Percentiles rank a stretch among this genome's conserved stretches.
Evolutionary conservation across 2,329 filamentous ascomycete genomes (phyloP).

Genomic region (Xylariales sp.): DNA sequence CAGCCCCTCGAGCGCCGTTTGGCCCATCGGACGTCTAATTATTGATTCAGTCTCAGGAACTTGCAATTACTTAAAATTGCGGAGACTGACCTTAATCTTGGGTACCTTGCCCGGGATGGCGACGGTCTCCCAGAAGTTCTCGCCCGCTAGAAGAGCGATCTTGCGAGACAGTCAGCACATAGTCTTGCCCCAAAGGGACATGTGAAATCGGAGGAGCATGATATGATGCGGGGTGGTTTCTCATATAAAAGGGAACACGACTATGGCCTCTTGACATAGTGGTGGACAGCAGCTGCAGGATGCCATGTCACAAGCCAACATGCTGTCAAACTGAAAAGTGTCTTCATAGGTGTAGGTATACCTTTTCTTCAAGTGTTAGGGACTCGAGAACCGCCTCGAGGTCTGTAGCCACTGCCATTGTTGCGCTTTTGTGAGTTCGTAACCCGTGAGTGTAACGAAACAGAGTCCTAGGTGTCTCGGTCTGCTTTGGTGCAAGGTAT

Average conservation of each 20-base stretch:
- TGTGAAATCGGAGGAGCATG: no score
- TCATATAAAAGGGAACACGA: not conserved
- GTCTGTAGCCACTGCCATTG: conserved; percentile 6
- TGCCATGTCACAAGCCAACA: no score
- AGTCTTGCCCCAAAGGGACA: no score
- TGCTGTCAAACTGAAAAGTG: no score
- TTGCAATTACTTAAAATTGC: not conserved
- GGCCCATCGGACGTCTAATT: conserved; percentile 23
- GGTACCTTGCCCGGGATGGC: conserved; percentile 10
- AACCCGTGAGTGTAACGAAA: no score
- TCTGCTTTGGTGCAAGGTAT: no score
- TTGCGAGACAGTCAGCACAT: not conserved
- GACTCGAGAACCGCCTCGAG: conserved; percentile 11
- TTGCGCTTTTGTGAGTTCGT: not conserved
- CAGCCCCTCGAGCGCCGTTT: conserved; percentile 30
- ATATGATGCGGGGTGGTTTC: not conserved
- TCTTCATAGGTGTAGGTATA: not conserved
- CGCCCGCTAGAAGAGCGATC: conserved; percentile 10
- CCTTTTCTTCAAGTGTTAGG: conserved; percentile 12
- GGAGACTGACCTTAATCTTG: conserved; percentile 11
- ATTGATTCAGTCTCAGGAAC: not conserved
- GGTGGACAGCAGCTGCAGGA: no score
- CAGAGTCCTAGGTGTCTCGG: no score
- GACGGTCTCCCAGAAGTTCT: conserved; percentile 13
- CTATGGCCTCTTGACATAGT: not conserved